phyloP scores from a whole-genome alignment of 345 rosid genomes.

The Firmiana major region DNA sequence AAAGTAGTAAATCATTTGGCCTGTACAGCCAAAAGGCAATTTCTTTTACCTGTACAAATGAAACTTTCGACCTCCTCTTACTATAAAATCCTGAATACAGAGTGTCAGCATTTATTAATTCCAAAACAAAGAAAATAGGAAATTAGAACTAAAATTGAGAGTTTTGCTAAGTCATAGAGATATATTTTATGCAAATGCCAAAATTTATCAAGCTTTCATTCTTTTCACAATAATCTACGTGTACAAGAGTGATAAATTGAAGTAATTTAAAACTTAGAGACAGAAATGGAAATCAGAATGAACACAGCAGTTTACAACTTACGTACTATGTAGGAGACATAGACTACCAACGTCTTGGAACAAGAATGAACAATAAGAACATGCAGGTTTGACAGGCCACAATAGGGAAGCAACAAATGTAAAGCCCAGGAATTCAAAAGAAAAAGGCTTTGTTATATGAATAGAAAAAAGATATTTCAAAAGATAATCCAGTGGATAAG shows the following conservation, averaged over 20 bases:
- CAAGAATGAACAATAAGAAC: background rate
- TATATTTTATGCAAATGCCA: background rate
- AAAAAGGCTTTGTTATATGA: background rate
- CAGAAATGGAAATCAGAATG: background rate
- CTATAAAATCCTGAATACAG: constrained; percentile 68
- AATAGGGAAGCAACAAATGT: background rate
- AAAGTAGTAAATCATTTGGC: background rate
- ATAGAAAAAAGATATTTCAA: background rate
- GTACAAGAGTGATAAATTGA: background rate
- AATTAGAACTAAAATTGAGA: background rate
- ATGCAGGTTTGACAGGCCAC: background rate
- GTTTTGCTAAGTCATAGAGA: background rate
- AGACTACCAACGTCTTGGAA: background rate
- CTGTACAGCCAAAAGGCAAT: background rate
- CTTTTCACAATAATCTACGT: background rate
- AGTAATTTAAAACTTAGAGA: background rate
- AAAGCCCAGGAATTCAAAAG: background rate
- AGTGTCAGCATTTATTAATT: background rate
- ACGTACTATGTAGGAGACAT: background rate
- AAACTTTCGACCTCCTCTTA: constrained; percentile 70
- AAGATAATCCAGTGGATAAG: background rate
- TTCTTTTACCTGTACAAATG: constrained; percentile 81
- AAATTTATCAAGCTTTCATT: background rate
- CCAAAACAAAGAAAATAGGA: background rate
- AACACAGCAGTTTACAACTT: background rate